Conservation (phyloP, 768 basidiomycete species). For the Austroboletus eburneus region DNA sequence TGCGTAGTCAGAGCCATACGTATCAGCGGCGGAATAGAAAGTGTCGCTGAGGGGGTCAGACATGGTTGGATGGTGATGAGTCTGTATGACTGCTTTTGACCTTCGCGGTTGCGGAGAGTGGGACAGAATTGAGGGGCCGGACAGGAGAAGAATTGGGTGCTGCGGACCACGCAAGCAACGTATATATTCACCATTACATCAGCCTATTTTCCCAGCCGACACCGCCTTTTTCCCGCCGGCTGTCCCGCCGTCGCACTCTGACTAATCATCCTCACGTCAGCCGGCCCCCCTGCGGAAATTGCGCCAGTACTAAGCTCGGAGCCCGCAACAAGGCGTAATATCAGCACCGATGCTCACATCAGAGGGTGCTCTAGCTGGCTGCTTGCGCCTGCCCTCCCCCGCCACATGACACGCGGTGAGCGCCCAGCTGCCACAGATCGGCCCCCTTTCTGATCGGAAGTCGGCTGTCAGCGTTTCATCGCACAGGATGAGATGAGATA, state of each 20-base stretch:
- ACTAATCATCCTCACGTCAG: constrained; percentile 19
- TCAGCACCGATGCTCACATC: no score
- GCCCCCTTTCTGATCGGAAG: constrained; percentile 23
- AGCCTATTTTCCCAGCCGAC: constrained; percentile 30
- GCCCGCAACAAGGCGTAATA: not conserved
- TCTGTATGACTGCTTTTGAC: constrained; percentile 20
- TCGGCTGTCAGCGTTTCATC: constrained; percentile 10
- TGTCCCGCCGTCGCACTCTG: constrained; percentile 5
- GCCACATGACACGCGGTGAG: constrained; percentile 9
- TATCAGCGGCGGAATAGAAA: constrained; percentile 32
- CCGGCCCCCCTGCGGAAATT: constrained; percentile 16
- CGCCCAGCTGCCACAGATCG: constrained; percentile 26
- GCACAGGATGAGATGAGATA: not conserved
- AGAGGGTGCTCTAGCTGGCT: not conserved
- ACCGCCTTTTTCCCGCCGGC: constrained; percentile 24
- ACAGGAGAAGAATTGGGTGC: constrained; percentile 14
- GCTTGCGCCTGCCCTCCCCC: not conserved
- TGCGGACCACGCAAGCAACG: constrained; percentile 33
- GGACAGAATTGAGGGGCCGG: constrained; percentile 3
- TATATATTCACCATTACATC: constrained; percentile 36
- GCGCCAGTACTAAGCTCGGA: no score
- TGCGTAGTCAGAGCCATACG: constrained; percentile 35
- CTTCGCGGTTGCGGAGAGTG: constrained; percentile 7
- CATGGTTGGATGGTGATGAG: constrained; percentile 26
- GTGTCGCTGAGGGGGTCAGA: constrained; percentile 29